Evolutionary conservation across 78 protist genomes (phyloP).

Genomic region (Andalucia godoyi): DNA sequence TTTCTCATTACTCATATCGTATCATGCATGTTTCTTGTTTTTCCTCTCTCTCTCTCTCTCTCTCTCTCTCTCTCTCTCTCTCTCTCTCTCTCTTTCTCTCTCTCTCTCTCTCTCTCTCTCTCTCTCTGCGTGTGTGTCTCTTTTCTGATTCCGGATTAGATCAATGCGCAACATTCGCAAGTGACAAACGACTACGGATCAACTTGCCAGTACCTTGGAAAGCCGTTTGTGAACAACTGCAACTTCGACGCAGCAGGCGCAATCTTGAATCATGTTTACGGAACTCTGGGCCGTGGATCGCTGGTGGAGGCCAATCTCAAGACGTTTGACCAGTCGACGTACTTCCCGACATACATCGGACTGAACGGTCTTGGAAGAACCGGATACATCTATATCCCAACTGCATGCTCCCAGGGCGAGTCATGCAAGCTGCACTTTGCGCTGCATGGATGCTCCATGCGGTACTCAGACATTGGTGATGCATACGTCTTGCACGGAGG

Average conservation of each 20-base stretch:
- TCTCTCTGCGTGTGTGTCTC: too few relatives aligned
- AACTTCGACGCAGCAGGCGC: constrained; percentile 17
- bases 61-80: not conserved
- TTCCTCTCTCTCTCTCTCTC: not conserved
- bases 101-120: not conserved
- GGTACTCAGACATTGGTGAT: not conserved
- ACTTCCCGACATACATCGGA: not conserved
- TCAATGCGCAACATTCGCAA: constrained; percentile 16
- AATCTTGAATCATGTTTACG: not conserved
- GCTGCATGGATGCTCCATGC: constrained; percentile 32
- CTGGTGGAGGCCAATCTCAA: not conserved
- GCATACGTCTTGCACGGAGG: constrained; percentile 10
- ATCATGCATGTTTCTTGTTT: not conserved
- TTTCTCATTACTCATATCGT: too few relatives aligned
- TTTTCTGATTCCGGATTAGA: too few relatives aligned
- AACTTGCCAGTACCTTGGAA: constrained; percentile 7
- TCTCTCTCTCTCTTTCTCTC: not conserved
- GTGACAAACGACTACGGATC: constrained; percentile 8
- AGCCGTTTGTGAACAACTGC: constrained; percentile 35
- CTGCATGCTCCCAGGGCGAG: not conserved
- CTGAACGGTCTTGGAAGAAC: not conserved
- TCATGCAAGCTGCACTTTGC: constrained; percentile 17
- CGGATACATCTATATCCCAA: constrained; percentile 12
- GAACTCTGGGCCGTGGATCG: not conserved
- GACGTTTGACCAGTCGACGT: not conserved